Percentiles rank a stretch among this genome's conserved stretches.
Conservation (phyloP, 2,329 filamentous ascomycete genomes). For the Cadophora malorum region DNA sequence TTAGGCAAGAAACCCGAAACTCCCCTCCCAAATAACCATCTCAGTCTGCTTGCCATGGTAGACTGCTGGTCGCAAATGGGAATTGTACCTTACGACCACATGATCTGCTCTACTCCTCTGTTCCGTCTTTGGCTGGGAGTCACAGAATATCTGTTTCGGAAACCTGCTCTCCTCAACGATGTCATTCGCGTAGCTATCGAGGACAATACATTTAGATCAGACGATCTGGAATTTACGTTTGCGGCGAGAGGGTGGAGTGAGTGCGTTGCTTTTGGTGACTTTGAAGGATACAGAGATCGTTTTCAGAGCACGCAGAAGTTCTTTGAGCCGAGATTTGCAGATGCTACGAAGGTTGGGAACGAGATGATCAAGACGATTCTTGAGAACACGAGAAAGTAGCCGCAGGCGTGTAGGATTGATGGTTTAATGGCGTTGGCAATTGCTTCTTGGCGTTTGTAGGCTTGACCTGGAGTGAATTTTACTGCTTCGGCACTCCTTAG, state of each 20-base stretch:
- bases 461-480: neutral
- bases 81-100: conserved; percentile 97
- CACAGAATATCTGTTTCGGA: conserved; percentile 94
- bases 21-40: conserved; percentile 87
- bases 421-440: neutral
- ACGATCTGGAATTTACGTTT: conserved; percentile 97
- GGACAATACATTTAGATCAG: conserved; percentile 90
- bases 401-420: neutral
- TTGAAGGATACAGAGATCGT: conserved; percentile 89
- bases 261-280: conserved; percentile 88
- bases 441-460: neutral
- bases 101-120: conserved; percentile 98
- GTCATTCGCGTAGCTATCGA: conserved; percentile 85
- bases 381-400: conserved; percentile 68
- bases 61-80: conserved; percentile 96
- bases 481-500: neutral
- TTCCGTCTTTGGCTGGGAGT: conserved; percentile 97
- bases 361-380: conserved; percentile 97
- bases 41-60: conserved; percentile 93
- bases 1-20: conserved; percentile 67
- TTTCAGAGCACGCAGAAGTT: conserved; percentile 91
- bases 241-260: conserved; percentile 96
- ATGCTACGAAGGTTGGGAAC: conserved; percentile 87
- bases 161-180: conserved; percentile 79
- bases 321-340: conserved; percentile 88